Conservation (phyloP, 176 grass and related monocot species). For the Luzula sylvatica region DNA sequence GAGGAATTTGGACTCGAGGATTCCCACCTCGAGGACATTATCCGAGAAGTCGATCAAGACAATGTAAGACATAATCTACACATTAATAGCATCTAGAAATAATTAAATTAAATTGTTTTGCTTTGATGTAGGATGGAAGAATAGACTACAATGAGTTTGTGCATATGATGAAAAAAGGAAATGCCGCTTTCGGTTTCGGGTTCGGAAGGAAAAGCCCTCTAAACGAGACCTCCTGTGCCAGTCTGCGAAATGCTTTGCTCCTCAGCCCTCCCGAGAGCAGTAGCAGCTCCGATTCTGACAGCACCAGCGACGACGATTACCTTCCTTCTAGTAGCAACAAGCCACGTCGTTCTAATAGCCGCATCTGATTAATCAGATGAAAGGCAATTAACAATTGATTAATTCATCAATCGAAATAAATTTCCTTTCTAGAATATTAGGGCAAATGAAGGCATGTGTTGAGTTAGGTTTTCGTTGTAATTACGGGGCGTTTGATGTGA, state of each 20-base stretch:
- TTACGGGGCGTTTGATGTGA: no score
- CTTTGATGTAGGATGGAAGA: slow-evolving; percentile 53
- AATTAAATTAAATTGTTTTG: no score
- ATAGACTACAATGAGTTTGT: slow-evolving; percentile 98
- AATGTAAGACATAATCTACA: slow-evolving; percentile 34
- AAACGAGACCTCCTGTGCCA: slow-evolving; percentile 52
- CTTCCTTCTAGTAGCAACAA: neutral
- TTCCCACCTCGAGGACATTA: slow-evolving; percentile 60
- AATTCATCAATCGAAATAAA: no score
- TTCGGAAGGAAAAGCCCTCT: slow-evolving; percentile 48
- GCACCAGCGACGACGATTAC: neutral
- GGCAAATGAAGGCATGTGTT: no score
- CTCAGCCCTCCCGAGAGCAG: neutral
- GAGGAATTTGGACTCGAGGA: slow-evolving; percentile 75
- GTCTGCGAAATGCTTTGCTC: slow-evolving; percentile 55
- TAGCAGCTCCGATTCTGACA: slow-evolving; percentile 2
- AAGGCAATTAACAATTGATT: no score
- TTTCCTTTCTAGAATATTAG: no score
- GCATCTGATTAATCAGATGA: neutral
- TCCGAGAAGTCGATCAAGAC: slow-evolving; percentile 77
- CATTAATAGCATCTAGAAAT: no score
- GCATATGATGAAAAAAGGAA: slow-evolving; percentile 81
- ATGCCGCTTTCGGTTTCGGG: slow-evolving; percentile 24
- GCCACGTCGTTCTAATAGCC: neutral
- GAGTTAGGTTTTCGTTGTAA: no score